Conservation (phyloP, 2,329 filamentous ascomycete genomes). For the Proliferodiscus dingleyae region DNA sequence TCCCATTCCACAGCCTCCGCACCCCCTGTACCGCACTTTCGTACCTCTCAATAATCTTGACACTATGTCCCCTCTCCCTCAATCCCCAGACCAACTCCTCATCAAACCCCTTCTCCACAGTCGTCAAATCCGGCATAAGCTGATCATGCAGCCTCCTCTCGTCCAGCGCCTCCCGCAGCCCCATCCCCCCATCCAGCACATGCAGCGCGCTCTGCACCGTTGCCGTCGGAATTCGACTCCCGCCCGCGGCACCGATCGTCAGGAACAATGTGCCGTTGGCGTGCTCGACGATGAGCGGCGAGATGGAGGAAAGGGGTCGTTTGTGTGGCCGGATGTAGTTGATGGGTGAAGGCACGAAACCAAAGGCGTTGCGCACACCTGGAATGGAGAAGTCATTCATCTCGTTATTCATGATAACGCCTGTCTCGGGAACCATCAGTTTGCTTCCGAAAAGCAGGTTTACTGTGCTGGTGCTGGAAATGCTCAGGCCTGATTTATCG, state of each 20-base stretch:
- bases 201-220: constrained; percentile 72
- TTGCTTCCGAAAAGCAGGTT: constrained; percentile 81
- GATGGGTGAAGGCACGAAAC: constrained; percentile 70
- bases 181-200: constrained; percentile 60
- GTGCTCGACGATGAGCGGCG: constrained; percentile 70
- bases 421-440: constrained; percentile 71
- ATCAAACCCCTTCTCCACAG: constrained; percentile 66
- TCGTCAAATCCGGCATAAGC: constrained; percentile 63
- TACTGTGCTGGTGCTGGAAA: constrained; percentile 80
- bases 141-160: constrained; percentile 76
- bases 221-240: constrained; percentile 76
- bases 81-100: constrained; percentile 60
- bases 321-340: constrained; percentile 83
- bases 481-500: constrained; percentile 68
- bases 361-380: constrained; percentile 71
- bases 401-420: constrained; percentile 48
- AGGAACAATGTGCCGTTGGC: constrained; percentile 62
- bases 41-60: constrained; percentile 61
- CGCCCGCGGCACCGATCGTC: constrained; percentile 71
- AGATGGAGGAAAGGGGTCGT: constrained; percentile 77
- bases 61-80: constrained; percentile 61
- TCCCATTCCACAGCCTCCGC: constrained; percentile 53
- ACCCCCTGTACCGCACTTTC: constrained; percentile 69
- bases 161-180: constrained; percentile 56
- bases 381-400: constrained; percentile 86